A percentile compares a stretch with the other conserved stretches of the same genome.
phyloP scores from a whole-genome alignment of 345 rosid species.

The Brassica nigra region DNA sequence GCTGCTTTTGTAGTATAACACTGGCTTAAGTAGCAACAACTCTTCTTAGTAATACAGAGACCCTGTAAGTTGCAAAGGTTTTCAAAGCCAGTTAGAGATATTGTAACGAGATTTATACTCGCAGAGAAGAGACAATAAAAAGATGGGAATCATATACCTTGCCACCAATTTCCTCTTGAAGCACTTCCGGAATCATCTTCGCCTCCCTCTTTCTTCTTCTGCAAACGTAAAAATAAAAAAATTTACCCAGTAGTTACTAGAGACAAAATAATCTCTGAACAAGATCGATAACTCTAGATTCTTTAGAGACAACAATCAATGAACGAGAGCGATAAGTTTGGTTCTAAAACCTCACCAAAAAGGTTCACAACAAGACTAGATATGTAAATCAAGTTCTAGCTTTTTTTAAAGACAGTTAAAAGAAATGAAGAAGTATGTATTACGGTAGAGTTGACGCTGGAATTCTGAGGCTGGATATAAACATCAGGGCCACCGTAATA shows the following conservation, averaged over 20 bases:
- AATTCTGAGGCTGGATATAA: constrained; percentile 47
- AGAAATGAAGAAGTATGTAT: background rate
- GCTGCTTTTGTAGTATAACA: constrained; percentile 18
- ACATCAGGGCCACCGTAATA: constrained; percentile 83
- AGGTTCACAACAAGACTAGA: background rate
- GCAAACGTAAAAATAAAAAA: background rate
- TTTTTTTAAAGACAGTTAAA: background rate
- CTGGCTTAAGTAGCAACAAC: constrained; percentile 15
- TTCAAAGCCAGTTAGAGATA: constrained; percentile 13
- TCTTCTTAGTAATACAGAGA: constrained; percentile 42
- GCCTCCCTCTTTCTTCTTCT: constrained; percentile 65
- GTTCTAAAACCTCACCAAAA: background rate
- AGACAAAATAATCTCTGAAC: background rate
- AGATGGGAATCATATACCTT: constrained; percentile 52
- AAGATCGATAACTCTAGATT: background rate
- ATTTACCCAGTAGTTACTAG: background rate
- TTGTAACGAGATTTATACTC: background rate
- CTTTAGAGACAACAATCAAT: background rate
- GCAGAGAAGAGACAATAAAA: constrained; percentile 5
- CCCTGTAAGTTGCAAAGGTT: constrained; percentile 18
- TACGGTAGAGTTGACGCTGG: constrained; percentile 55
- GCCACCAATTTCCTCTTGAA: constrained; percentile 97
- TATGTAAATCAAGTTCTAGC: background rate
- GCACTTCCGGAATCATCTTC: constrained; percentile 85
- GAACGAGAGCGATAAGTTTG: background rate